Evolutionary conservation across 148 eudicot species (phyloP).

Genomic region (Cornus kousa): DNA sequence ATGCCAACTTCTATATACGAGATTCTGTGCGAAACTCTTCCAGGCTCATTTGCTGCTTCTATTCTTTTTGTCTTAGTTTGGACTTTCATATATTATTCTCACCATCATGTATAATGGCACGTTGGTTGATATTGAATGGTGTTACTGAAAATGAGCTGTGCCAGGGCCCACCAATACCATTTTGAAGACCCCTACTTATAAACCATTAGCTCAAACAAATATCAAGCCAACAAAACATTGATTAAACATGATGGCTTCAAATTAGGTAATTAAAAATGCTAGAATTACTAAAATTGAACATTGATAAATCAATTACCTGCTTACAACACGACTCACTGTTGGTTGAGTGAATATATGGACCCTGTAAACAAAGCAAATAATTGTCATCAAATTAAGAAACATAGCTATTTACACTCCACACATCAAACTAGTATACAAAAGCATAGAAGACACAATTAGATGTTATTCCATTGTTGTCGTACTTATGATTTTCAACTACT

Average conservation of each 20-base stretch:
- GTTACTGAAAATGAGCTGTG: not conserved
- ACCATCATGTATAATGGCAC: not conserved
- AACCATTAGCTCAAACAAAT: not conserved
- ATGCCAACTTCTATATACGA: too few species aligned
- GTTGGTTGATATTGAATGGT: not conserved
- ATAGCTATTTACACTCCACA: not conserved
- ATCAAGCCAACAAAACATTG: not conserved
- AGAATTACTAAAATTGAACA: not conserved
- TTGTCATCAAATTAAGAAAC: not conserved
- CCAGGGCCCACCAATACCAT: not conserved
- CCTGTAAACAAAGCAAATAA: slow-evolving; percentile 42
- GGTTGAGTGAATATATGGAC: slow-evolving; percentile 86
- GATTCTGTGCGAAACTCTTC: too few species aligned
- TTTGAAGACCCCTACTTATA: not conserved
- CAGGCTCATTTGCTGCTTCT: not conserved
- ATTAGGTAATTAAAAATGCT: not conserved
- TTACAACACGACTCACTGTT: slow-evolving; percentile 79
- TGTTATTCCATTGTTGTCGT: not conserved
- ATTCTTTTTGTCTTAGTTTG: not conserved
- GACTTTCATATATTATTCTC: not conserved
- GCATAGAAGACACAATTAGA: not conserved
- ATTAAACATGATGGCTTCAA: not conserved
- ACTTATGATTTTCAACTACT: not conserved
- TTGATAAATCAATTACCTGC: slow-evolving; percentile 49
- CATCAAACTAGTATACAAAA: not conserved